Base-by-base conservation (phyloP, 75 land plant genomes). In the Cupressus sempervirens region DNA sequence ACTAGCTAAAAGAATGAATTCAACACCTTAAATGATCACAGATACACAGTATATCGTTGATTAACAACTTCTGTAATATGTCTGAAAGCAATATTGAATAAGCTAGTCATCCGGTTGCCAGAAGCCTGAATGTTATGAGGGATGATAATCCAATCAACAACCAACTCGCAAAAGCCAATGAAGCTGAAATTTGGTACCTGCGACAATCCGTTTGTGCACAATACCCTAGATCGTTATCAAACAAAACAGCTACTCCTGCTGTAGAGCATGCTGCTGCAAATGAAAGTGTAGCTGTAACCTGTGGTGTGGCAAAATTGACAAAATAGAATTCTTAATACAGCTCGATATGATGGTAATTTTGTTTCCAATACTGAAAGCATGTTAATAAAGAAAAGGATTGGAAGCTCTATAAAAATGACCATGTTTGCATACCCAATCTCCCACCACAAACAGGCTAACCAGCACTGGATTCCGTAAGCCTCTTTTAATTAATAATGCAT, bases 361-460 rank as follows among this genome's bases (percentile, higher is more conserved):
- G 81, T 79, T 79, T n/a, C 10, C 83, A 82, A 54, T 32, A 53
- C 12, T 14, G 74, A 72, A 29, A 34, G 67, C 36, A 52, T 52
- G 10, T 16, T 34, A 34, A 7, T 82, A 48, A 82, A 52, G 67
- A 48, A 5, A 16, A 48, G 35, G 23, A 82, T n/a, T 40, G 36
- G 82, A 41, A 43, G 29, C 15, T 35, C 23, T 53, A 50, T 9
- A 48, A 8, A 35, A 9, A 53, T 56, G 36, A 11, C 13, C 29
- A 40, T 14, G 52, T 84, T 46, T 48, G 34, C 91, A 85, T 54
- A 94, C 95, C 94, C 93, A 93, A 70, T 94, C 95, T 84, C 95
- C 95, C 50, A 94, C 91, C 3, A 93, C 91, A 85, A 91, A 94
- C 16, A 94, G 87, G 90, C 93, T 90, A 82, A 93, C 86, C 36